phyloP scores from a whole-genome alignment of 2,329 filamentous ascomycete species.

The Ceratocystis cacaofunesta region DNA sequence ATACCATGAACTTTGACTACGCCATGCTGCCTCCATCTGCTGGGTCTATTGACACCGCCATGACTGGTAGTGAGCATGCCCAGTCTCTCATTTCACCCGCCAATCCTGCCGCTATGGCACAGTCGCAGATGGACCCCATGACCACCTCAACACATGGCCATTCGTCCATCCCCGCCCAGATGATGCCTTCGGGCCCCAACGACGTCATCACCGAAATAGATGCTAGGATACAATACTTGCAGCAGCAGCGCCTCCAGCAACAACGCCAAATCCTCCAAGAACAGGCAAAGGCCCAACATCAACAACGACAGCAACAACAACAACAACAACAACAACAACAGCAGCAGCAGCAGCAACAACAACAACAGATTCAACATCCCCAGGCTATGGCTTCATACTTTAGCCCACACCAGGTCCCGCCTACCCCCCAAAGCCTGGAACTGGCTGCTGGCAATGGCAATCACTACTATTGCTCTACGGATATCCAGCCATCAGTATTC shows the following conservation, averaged over 20 bases:
- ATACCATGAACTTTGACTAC: slow-evolving; percentile 46
- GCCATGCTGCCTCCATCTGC: slow-evolving; percentile 23
- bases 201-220: slow-evolving; percentile 46
- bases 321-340: slow-evolving; percentile 33
- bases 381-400: slow-evolving; percentile 32
- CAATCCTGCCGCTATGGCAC: slow-evolving; percentile 12
- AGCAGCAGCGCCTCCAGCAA: slow-evolving; percentile 47
- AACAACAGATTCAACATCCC: slow-evolving; percentile 27
- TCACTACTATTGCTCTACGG: slow-evolving; percentile 46
- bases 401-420: slow-evolving; percentile 47
- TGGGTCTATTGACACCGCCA: slow-evolving; percentile 35
- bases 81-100: slow-evolving; percentile 23
- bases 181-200: slow-evolving; percentile 32
- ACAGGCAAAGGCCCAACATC: slow-evolving; percentile 30
- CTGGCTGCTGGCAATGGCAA: slow-evolving; percentile 44
- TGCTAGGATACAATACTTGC: slow-evolving; percentile 50
- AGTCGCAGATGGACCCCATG: slow-evolving; percentile 18
- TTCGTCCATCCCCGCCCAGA: slow-evolving; percentile 31
- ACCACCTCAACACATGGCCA: slow-evolving; percentile 30
- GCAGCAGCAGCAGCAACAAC: slow-evolving; percentile 40
- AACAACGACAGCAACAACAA: slow-evolving; percentile 36
- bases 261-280: slow-evolving; percentile 44
- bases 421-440: slow-evolving; percentile 68
- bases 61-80: slow-evolving; percentile 32
- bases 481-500: slow-evolving; percentile 37